Conservation (phyloP, 1,284 basidiomycete genomes). For the Tilletia horrida region DNA sequence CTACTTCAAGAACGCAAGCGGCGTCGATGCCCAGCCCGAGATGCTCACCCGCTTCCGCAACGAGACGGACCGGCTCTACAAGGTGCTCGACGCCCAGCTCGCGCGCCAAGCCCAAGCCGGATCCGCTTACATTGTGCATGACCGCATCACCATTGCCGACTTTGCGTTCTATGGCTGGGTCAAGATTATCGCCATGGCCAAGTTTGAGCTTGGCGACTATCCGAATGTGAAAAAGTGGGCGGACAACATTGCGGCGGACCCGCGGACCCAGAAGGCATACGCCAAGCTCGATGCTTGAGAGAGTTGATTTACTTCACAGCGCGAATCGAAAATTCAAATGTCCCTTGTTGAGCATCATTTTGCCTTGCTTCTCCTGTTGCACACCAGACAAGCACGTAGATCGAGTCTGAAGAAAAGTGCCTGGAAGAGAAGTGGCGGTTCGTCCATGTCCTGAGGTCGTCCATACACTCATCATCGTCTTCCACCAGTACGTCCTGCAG, state of each 20-base stretch:
- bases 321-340: no score
- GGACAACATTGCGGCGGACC: constrained; percentile 32
- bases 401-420: no score
- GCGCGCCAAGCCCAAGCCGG: constrained; percentile 34
- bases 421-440: no score
- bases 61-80: constrained; percentile 43
- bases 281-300: constrained; percentile 26
- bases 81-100: constrained; percentile 41
- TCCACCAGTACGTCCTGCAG: no score
- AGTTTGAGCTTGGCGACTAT: constrained; percentile 41
- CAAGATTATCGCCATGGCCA: constrained; percentile 20
- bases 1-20: not conserved
- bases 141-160: constrained; percentile 47
- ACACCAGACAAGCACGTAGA: no score
- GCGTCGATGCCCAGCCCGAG: constrained; percentile 11
- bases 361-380: no score
- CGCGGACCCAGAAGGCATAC: constrained; percentile 33
- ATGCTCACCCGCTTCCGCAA: constrained; percentile 41
- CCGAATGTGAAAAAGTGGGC: constrained; percentile 38
- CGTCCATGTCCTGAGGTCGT: no score
- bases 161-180: constrained; percentile 33
- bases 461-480: no score
- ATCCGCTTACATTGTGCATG: constrained; percentile 38
- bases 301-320: no score
- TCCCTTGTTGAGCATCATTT: no score